Conservation (phyloP, 2,329 filamentous ascomycete species). For the Spiromastix sp. region DNA sequence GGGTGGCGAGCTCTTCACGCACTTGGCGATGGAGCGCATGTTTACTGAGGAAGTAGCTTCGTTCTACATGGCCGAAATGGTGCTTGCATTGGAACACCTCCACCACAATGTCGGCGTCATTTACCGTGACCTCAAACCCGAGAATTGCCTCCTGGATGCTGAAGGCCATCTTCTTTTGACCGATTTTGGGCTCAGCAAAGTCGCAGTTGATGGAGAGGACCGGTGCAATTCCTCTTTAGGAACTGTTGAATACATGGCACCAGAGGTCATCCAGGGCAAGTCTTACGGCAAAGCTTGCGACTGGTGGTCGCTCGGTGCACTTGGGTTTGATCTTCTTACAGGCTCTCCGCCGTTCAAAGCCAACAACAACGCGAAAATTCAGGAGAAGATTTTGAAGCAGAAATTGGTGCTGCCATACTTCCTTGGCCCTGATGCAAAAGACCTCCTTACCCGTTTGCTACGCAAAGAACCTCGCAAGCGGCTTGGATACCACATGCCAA, state of each 20-base stretch:
- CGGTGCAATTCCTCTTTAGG: slow-evolving; percentile 84
- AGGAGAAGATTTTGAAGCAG: slow-evolving; percentile 90
- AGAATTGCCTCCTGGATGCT: slow-evolving; percentile 88
- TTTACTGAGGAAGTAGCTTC: slow-evolving; percentile 80
- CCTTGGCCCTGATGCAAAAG: slow-evolving; percentile 82
- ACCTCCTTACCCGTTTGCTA: slow-evolving; percentile 78
- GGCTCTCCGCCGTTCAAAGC: slow-evolving; percentile 85
- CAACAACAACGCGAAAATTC: slow-evolving; percentile 86
- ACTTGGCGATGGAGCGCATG: slow-evolving; percentile 88
- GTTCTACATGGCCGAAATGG: slow-evolving; percentile 98
- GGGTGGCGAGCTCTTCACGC: slow-evolving; percentile 93
- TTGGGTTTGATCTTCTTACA: slow-evolving; percentile 87
- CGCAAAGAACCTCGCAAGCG: slow-evolving; percentile 89
- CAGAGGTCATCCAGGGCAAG: slow-evolving; percentile 79
- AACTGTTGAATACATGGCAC: slow-evolving; percentile 98
- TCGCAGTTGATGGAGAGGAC: slow-evolving; percentile 61
- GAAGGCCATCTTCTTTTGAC: slow-evolving; percentile 90
- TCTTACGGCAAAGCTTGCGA: slow-evolving; percentile 92
- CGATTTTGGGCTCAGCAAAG: slow-evolving; percentile 94
- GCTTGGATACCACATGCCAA: slow-evolving; percentile 77
- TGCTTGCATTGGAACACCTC: slow-evolving; percentile 84
- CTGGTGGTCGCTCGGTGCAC: slow-evolving; percentile 95
- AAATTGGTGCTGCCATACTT: slow-evolving; percentile 86
- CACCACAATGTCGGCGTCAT: slow-evolving; percentile 88
- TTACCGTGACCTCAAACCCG: slow-evolving; percentile 93